Evolutionary conservation across 176 grass and related monocot genomes (phyloP), one percentile per base, ranked within the genome.

Genomic region (Carex littledalei): DNA sequence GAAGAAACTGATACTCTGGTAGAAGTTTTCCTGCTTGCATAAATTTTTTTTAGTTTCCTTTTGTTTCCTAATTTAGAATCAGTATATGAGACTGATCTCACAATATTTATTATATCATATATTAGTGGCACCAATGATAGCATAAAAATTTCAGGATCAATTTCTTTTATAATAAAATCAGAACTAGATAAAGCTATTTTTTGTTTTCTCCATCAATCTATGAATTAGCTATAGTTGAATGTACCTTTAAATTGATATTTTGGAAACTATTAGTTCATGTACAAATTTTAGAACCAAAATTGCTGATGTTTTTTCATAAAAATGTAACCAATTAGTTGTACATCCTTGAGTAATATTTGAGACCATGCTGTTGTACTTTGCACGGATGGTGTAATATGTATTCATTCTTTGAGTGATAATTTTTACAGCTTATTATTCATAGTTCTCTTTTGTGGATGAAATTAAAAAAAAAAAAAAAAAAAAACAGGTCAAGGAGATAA

Each of bases 401-500:
- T 9, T 54, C 73, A 63, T 57, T 45, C 37, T 18, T 22, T 37
- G 76, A 34, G 64, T 39, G 34, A 34, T 16, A 62, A 7, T n/a
- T 8, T 63, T 43, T 50, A 68, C 20, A 13, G 5, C 20, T 64
- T 43, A 59, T 20, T 86, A 61, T 90, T 78, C 80, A 78, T 52
- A 68, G 0, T 59, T 70, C 18, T 63, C 78, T 85, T 16, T 52
- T 34, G 10, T 24, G 64, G 15, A 4, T 86, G 26, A 11, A 16
- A 17, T 47, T 60, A 26, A 59, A 43, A 43, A 35, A 35, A 35
- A 45, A 35, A 45, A 45, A 45, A 45, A 45, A 45, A 45, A 45
- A 11, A 39, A 86, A 82, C 56, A 98, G 93, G 96, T 87, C 37
- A 91, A 94, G 11, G 93, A 99, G 9, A 95, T 95, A 34, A 31